Percentiles rank a stretch among this genome's conserved stretches.
Conservation (phyloP, 768 basidiomycete species). For the Chalciporus piperatus region DNA sequence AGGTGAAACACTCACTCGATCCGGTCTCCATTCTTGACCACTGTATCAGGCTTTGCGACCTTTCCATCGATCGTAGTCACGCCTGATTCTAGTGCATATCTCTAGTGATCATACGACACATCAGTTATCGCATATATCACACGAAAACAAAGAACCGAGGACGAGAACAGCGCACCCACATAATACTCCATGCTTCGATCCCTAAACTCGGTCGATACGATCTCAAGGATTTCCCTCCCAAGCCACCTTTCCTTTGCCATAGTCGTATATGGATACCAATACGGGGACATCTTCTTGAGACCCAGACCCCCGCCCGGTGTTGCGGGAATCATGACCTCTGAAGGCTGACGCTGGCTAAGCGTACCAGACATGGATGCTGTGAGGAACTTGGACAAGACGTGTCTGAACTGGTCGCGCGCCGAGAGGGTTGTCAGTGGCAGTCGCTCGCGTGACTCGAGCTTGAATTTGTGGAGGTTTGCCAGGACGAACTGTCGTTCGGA, state of each 20-base stretch:
- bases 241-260: slow-evolving; percentile 93
- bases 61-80: slow-evolving; percentile 96
- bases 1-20: slow-evolving; percentile 63
- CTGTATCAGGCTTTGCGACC: slow-evolving; percentile 72
- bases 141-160: not conserved
- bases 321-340: slow-evolving; percentile 18
- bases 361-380: slow-evolving; percentile 45
- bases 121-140: not conserved
- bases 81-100: slow-evolving; percentile 81
- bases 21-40: slow-evolving; percentile 83
- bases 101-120: slow-evolving; percentile 33
- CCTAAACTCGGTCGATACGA: slow-evolving; percentile 91
- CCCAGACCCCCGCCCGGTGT: slow-evolving; percentile 34
- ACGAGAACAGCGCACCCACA: slow-evolving; percentile 49
- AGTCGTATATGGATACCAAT: slow-evolving; percentile 92
- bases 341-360: slow-evolving; percentile 23
- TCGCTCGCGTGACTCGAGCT: slow-evolving; percentile 28
- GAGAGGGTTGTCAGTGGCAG: slow-evolving; percentile 47
- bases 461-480: slow-evolving; percentile 27
- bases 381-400: slow-evolving; percentile 52
- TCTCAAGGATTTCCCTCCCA: slow-evolving; percentile 82
- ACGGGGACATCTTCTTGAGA: slow-evolving; percentile 79
- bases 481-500: slow-evolving; percentile 30
- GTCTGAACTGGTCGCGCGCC: slow-evolving; percentile 53
- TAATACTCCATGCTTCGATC: slow-evolving; percentile 96